A percentile compares a stretch with the other conserved stretches of the same genome.
Evolutionary conservation across 192 early-diverging fungal genomes (phyloP).

Genomic region (Coemansia sp.): DNA sequence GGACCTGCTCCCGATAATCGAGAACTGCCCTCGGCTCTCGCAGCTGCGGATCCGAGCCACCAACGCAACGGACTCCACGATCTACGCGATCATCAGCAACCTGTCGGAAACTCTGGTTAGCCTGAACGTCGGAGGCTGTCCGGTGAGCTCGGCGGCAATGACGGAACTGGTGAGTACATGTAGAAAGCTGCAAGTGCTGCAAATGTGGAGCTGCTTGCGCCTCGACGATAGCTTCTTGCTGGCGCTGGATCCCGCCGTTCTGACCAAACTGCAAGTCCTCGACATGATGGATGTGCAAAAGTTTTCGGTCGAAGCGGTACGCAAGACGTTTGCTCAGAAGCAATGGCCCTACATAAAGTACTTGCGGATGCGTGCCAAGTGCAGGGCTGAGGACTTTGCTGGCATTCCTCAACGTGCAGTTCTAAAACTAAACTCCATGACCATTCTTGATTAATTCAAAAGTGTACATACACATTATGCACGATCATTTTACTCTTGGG

Average conservation of each 20-base stretch:
- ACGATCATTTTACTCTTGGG: not conserved
- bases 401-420: slow-evolving; percentile 38
- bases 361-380: slow-evolving; percentile 45
- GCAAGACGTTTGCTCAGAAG: slow-evolving; percentile 41
- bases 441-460: slow-evolving; percentile 29
- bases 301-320: slow-evolving; percentile 41
- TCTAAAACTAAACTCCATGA: slow-evolving; percentile 47
- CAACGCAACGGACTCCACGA: slow-evolving; percentile 46
- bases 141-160: slow-evolving; percentile 50
- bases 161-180: slow-evolving; percentile 43
- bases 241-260: slow-evolving; percentile 30
- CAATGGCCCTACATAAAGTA: slow-evolving; percentile 47
- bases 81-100: slow-evolving; percentile 33
- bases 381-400: slow-evolving; percentile 34
- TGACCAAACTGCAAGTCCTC: slow-evolving; percentile 42
- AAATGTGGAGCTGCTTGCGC: slow-evolving; percentile 50
- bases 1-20: slow-evolving; percentile 46
- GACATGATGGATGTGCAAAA: slow-evolving; percentile 55
- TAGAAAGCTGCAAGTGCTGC: slow-evolving; percentile 31
- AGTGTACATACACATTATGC: slow-evolving; percentile 10
- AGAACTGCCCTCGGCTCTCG: slow-evolving; percentile 38
- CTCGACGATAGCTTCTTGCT: slow-evolving; percentile 48
- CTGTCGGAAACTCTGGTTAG: slow-evolving; percentile 36
- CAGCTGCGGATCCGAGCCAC: slow-evolving; percentile 48
- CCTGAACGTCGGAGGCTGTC: slow-evolving; percentile 51